Evolutionary conservation across 129 eudicot genomes (phyloP), one percentile per base, ranked within the genome.

Genomic region (Rutidosis leptorrhynchoides): DNA sequence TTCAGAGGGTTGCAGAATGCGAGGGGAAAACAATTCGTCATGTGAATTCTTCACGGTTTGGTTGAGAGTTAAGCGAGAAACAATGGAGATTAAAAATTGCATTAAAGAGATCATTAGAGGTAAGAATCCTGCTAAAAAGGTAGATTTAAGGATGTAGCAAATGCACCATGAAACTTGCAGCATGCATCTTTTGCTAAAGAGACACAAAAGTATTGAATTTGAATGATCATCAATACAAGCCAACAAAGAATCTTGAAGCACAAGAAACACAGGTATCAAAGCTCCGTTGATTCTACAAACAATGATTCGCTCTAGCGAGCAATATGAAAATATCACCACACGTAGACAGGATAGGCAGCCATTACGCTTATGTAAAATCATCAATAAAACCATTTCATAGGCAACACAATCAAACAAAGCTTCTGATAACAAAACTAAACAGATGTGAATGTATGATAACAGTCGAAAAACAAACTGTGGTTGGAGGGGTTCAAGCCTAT

Each of bases 81-180:
- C 80, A 37, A 56, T 29, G 25, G 76, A 72, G 56, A 57, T 81
- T 21, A 82, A 79, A 71, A 72, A 69, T 1, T 55, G 70, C 20
- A 29, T 86, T 14, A 81, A 64, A 62, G 83, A 83, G 54, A 68
- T 86, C 23, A 62, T 80, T 12, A 78, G 77, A 42, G 56, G 83
- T 69, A 89, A 85, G 70, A 80, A 83, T 62, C 88, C 85, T n/a
- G 49, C 81, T 27, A 77, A 54, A 43, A 73, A 23, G 17, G 64
- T 79, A 62, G 68, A 79, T 75, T 83, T 76, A 62, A 72, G 22
- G 74, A 79, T 33, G 25, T 46, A 52, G 24, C 33, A n/a, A 64
- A 58, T 77, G 69, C 80, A 9, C 26, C 57, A 24, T 74, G 45
- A 77, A 53, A 22, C 15, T 37, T 27, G 68, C 69, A 62, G 42